Conservation (phyloP, 1,139 yeast species). For the Candida neerlandica region DNA sequence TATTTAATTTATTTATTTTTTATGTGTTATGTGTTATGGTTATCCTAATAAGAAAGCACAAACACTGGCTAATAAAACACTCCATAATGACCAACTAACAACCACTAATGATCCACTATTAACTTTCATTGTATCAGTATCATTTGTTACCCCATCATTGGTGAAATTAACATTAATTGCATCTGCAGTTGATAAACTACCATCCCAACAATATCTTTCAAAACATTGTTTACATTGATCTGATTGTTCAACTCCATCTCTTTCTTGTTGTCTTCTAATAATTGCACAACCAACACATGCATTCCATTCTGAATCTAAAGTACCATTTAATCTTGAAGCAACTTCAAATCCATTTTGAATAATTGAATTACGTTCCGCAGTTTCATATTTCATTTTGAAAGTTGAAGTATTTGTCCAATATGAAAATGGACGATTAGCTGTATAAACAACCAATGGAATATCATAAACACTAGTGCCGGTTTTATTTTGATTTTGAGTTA, state of each 20-base stretch:
- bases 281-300: constrained; percentile 79
- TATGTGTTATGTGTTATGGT: background rate
- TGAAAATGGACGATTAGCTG: constrained; percentile 76
- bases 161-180: constrained; percentile 43
- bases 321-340: constrained; percentile 70
- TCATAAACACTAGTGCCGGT: constrained; percentile 27
- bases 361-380: constrained; percentile 59
- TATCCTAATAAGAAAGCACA: constrained; percentile 5
- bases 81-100: constrained; percentile 18
- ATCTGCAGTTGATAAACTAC: constrained; percentile 26
- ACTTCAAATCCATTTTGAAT: constrained; percentile 82
- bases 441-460: constrained; percentile 79
- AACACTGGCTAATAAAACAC: constrained; percentile 10
- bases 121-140: constrained; percentile 20
- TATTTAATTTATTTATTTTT: background rate
- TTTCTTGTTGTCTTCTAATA: constrained; percentile 45
- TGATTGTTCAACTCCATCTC: constrained; percentile 38
- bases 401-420: constrained; percentile 73
- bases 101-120: constrained; percentile 8
- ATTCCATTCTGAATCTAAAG: constrained; percentile 73
- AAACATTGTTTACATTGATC: constrained; percentile 46
- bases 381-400: constrained; percentile 62
- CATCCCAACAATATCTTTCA: constrained; percentile 76
- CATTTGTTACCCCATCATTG: constrained; percentile 46
- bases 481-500: constrained; percentile 34